Base-by-base conservation (phyloP, 169 alveolate genomes). In the Plasmodium sp. region DNA sequence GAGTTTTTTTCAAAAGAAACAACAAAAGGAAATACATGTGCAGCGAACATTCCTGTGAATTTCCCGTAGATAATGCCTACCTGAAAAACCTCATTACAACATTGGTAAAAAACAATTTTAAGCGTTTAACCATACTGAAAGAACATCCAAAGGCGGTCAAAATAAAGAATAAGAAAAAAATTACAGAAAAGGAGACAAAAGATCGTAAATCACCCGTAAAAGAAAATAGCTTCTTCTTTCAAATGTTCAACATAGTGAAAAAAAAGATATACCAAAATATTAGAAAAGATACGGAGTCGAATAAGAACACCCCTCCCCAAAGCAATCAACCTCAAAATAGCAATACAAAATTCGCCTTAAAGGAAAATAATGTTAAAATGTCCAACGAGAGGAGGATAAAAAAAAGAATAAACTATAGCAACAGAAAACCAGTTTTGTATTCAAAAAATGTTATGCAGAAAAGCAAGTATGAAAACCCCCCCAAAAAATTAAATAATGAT, bases 181-280 rank as follows among this genome's bases (percentile, higher is more conserved):
- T 18, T 51, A 54, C 67, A n/a, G 73, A 10, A 4, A 71, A 54
- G 48, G 74, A 56, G 34, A 33, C 72, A 56, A 9, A 14, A 27
- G 83, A 31, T 56, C 43, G 67, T 43, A 62, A 62, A 10, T 5
- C 10, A 43, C 73, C 73, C 33, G n/a, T 88, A 81, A 88, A 80
- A 58, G 90, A 88, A 88, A 88, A 79, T 34, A 45, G 83, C 48
- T 88, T 88, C 18, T 33, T 88, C n/a, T 80, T 81, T 58, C 83
- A 88, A 39, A 80, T 88, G 58, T 62, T 88, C 73, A 48, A 88
- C 31, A 80, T 79, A 80, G 83, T 88, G 58, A 88, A 88, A 80
- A 88, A 39, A 16, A 88, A 80, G 54, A 77, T 88, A 58, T 88
- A 88, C 56, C 77, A 41, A 58, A 77, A 88, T 80, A 43, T 41